Base-by-base conservation (phyloP, 1,284 basidiomycete genomes). In the Calocybe gambosa region DNA sequence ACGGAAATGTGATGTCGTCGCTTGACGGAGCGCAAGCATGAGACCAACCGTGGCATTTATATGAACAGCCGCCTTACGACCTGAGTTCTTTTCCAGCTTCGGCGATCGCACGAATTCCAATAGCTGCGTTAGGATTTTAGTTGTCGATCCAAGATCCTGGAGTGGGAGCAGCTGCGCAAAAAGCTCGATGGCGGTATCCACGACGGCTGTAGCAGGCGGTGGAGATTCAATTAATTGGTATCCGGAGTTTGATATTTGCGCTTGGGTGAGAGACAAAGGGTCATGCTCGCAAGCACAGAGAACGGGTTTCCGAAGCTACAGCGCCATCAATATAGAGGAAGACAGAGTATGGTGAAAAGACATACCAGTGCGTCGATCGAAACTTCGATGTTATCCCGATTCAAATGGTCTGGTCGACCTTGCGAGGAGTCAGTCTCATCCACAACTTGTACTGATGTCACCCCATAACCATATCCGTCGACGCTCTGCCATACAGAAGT, bases 401-500 rank as follows among this genome's bases (percentile, higher is more conserved):
- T 90, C 53, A 89, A 64, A 56, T 76, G 74, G 51, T 87, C 79
- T 35, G 74, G 74, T 37, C 66, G 69, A 28, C 62, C 67, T 9
- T 59, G 55, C 29, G 57, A 64, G 41, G 61, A 53, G 40, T 66
- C 61, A 37, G 65, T 67, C 43, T 71, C 65, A 43, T 79, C 75
- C 19, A 65, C 59, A 10, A 79, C 62, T 34, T 80, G 75, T 19
- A 88, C 68, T 43, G 80, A 89, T 1, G 92, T 93, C 8, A 98
- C 80, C 2, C 95, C 96, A 65, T 91, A 95, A 0, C 87, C 93
- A 63, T 93, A 95, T 0, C 92, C 91, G 61, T 98, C 95, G 0
- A 77, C 72, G 46, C 81, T 79, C 49, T 87, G 80, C 95, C 96
- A 98, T 5, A 99, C 76, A 10, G 77, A 82, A 3, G 81, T 84